Base-by-base conservation (phyloP, 1,284 basidiomycete genomes). In the Laetiporus sulphureus region DNA sequence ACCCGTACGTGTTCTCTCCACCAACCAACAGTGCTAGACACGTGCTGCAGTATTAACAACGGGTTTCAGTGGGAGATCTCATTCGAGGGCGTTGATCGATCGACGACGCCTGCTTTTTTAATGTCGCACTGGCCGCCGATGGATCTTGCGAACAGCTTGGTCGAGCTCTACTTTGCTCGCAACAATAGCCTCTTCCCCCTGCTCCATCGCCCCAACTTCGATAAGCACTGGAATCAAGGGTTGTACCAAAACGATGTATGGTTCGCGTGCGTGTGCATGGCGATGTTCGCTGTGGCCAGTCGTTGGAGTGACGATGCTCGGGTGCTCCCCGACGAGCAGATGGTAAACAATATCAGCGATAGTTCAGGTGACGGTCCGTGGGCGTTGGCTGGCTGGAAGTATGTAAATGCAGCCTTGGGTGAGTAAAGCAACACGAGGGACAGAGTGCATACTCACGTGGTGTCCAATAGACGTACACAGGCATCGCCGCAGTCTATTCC, bases 61-160 rank as follows among this genome's bases (percentile, higher is more conserved):
- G 15, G 36, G 10, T 29, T 15, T 22, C 41, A 82, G 78, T 83
- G 80, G 78, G 81, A 84, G 57, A 58, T 71, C 37, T 58, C 58
- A 19, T 79, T 70, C 55, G 79, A 81, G 58, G 67, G 71, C 15
- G 58, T 65, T 33, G 49, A 50, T 45, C 36, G 18, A n/a, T 63
- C 37, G 51, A 62, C 19, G 50, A 60, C 39, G 45, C 62, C 37
- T 40, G 42, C 67, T 3, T 63, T 74, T 43, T 52, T 77, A 4
- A 56, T 72, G 2, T 55, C 63, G 16, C 58, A 64, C 40, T 78
- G 83, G 48, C 83, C 83, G 12, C 69, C 78, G 1, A 56, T 62
- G 16, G 82, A 72, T 32, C 65, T 79, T 12, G 65, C 64, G 0
- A 50, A 53, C 2, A 47, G 45, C 1, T 66, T 80, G 16, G 66